Base-by-base conservation (phyloP, 2,329 filamentous ascomycete species). In the Colletotrichum falcatum region DNA sequence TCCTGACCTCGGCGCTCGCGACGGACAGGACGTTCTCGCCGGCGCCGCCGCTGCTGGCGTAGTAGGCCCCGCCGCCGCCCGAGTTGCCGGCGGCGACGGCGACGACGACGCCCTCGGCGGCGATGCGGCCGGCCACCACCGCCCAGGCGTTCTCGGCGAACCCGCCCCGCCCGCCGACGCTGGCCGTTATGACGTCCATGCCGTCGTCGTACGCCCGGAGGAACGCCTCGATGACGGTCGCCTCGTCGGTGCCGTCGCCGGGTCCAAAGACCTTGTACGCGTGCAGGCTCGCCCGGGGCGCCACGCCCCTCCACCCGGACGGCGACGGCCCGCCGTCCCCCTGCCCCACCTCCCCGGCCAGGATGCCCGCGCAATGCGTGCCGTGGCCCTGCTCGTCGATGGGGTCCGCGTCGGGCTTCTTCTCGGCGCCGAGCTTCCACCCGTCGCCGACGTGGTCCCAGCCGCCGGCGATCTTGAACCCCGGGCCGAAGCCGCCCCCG, bases 401-500 rank as follows among this genome's bases (percentile, higher is more conserved):
- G 6, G 78, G 78, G 49, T 79, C 82, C 0, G 73, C 62, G 59
- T 82, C 81, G 0, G 82, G 82, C 0, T 76, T 71, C n/a, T 79
- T 79, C 0, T 54, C 64, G 28, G 76, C 75, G 16, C 68, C 61
- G 20, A 75, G 77, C 16, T 74, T 75, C 62, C 70, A 76, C 11
- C 46, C 49, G 67, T 85, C 81, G 11, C 83, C 83, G 5, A 83
- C 79, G 62, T 86, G 77, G 59, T 86, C 84, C 55, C 78, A 79
- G 1, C 85, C 84, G 59, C 78, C 78, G 5, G 79, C 78, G 11
- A 87, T 80, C 28, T 85, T 79, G 73, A 79, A 85, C 0, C 83
- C 83, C 16, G 76, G 73, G 1, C 85, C 85, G 73, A 85, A 85
- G 48, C 84, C 82, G 8, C 83, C 83, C n/a, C 84, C 84, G 9